Percentiles rank a stretch among this genome's conserved stretches.
Evolutionary conservation across 345 rosid species (phyloP).

Genomic region (Syzygium aromaticum): DNA sequence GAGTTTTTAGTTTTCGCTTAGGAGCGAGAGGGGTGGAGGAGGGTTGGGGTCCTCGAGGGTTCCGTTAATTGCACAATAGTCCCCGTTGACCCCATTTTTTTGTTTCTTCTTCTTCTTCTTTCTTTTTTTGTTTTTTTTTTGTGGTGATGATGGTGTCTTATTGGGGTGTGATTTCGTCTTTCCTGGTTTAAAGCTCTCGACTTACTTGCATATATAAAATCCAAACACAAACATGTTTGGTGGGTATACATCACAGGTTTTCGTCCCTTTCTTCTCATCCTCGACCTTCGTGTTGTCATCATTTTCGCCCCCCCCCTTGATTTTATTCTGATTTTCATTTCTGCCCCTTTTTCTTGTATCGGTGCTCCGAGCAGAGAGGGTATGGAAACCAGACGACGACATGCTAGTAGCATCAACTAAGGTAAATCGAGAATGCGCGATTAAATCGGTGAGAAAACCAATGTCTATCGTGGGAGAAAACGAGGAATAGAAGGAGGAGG

Average conservation of each 20-base stretch:
- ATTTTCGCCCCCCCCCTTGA: neutral
- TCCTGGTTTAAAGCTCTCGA: neutral
- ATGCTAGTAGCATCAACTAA: neutral
- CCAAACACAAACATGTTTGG: neutral
- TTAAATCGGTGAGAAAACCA: neutral
- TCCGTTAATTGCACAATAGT: neutral
- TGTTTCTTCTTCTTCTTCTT: neutral
- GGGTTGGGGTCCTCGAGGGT: neutral
- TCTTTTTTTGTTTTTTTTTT: neutral
- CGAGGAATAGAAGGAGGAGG: neutral
- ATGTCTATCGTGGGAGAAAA: neutral
- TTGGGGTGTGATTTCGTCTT: neutral
- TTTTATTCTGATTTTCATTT: fast-evolving
- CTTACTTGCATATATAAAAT: neutral
- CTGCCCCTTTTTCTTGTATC: neutral
- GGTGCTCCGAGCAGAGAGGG: neutral
- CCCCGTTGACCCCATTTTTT: neutral
- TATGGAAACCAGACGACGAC: neutral
- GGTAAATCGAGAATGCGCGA: neutral
- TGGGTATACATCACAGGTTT: neutral
- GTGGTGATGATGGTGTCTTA: neutral
- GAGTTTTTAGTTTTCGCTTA: conserved; percentile 22
- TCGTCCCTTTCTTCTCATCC: neutral
- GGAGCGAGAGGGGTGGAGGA: neutral
- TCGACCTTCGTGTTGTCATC: neutral